These are phyloP conservation scores for Pichia nanzhaoensis DNA, from an alignment of 805 yeast genomes.

Conservation along the genomic window DNA sequence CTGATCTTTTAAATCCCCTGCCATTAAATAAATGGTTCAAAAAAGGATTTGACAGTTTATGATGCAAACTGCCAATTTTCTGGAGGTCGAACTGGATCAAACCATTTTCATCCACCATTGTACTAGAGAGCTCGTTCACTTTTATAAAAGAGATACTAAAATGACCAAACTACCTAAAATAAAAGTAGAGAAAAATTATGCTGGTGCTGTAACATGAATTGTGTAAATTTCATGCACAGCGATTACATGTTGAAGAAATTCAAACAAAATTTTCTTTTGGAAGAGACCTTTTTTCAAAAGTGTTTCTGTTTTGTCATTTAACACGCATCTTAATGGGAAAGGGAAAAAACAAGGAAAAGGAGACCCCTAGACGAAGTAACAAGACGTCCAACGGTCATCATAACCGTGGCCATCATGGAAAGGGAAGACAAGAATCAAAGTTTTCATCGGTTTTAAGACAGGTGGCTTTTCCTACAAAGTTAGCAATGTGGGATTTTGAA, in stretches of 20 bases:
- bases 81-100: neutral
- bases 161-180: no score
- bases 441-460: conserved; percentile 15
- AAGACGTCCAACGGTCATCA: conserved; percentile 52
- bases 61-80: no score
- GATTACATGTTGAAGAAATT: no score
- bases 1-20: conserved; percentile 42
- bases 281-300: neutral
- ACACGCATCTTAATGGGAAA: conserved; percentile 52
- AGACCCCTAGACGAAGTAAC: conserved; percentile 25
- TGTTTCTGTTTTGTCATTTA: no score
- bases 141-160: no score
- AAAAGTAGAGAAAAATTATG: no score
- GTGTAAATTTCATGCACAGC: no score
- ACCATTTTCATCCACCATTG: neutral
- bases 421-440: conserved; percentile 26
- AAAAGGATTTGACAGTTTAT: conserved; percentile 47
- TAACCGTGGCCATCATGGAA: conserved; percentile 45
- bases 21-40: conserved; percentile 62
- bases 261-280: neutral
- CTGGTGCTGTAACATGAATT: no score
- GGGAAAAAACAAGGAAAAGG: conserved; percentile 44
- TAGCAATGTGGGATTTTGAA: conserved; percentile 99
- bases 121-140: neutral
- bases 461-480: conserved; percentile 62